Evolutionary conservation across 1,284 basidiomycete species (phyloP).

Genomic region (Cystobasidium sp.): DNA sequence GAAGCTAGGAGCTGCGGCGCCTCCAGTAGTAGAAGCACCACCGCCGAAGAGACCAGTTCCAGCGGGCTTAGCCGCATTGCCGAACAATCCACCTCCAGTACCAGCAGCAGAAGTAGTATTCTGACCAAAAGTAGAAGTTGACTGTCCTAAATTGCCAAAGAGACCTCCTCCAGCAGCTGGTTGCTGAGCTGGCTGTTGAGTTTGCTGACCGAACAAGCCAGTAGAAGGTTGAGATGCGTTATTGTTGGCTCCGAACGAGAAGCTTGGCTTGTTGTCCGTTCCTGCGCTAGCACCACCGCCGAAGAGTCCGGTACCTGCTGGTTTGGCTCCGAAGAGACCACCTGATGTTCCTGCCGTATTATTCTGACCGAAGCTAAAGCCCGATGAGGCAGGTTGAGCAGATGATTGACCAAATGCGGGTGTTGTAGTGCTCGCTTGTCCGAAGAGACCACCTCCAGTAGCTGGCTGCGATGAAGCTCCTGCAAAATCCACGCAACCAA

Average conservation of each 20-base stretch:
- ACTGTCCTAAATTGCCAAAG: constrained; percentile 49
- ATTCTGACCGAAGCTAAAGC: constrained; percentile 28
- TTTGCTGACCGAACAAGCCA: constrained; percentile 28
- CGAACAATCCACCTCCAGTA: constrained; percentile 17
- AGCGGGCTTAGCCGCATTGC: constrained; percentile 38
- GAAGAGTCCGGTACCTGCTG: constrained; percentile 49
- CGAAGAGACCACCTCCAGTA: constrained; percentile 54
- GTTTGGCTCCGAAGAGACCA: constrained; percentile 44
- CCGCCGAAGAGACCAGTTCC: constrained; percentile 45
- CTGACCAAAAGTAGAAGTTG: constrained; percentile 27
- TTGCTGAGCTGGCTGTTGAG: constrained; percentile 50
- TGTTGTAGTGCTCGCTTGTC: constrained; percentile 51
- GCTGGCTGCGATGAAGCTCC: constrained; percentile 43
- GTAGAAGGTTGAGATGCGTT: constrained; percentile 11
- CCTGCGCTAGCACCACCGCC: constrained; percentile 39
- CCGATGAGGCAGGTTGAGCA: constrained; percentile 12
- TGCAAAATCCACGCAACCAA: neutral
- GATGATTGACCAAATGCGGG: constrained; percentile 47
- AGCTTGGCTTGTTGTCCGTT: constrained; percentile 42
- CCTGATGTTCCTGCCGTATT: constrained; percentile 43
- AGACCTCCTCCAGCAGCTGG: constrained; percentile 44
- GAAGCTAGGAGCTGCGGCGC: constrained; percentile 9
- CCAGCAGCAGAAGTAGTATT: constrained; percentile 6
- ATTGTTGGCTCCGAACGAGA: constrained; percentile 20
- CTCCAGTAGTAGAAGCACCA: neutral